phyloP scores from a whole-genome alignment of 805 yeast genomes.

The Kuraishia hungarica region DNA sequence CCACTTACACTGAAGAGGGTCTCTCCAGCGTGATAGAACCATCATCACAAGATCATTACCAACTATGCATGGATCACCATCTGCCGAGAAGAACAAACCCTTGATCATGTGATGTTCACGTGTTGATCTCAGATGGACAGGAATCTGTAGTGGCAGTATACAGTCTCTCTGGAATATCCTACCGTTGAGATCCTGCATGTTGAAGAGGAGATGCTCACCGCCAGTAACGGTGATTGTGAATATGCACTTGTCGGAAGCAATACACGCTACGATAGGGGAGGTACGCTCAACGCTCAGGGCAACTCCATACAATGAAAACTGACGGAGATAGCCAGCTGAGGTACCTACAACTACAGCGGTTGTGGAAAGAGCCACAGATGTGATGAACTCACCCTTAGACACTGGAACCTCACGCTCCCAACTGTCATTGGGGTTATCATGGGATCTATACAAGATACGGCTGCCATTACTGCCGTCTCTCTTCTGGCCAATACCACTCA shows the following conservation, averaged over 20 bases:
- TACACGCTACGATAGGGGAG: conserved; percentile 63
- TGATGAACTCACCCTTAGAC: conserved; percentile 42
- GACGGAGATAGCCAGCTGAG: conserved; percentile 64
- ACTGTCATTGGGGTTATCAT: conserved; percentile 44
- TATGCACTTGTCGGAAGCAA: conserved; percentile 51
- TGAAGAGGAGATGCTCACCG: conserved; percentile 22
- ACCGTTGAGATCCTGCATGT: conserved; percentile 27
- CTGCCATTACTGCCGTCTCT: neutral
- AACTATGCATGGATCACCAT: conserved; percentile 84
- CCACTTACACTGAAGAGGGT: conserved; percentile 73
- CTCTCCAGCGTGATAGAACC: conserved; percentile 73
- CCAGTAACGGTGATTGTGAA: conserved; percentile 38
- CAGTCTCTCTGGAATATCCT: conserved; percentile 32
- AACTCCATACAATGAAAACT: conserved; percentile 65
- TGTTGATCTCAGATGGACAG: neutral
- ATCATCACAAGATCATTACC: conserved; percentile 72
- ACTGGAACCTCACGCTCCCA: conserved; percentile 67
- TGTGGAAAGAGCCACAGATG: conserved; percentile 60
- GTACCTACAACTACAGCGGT: conserved; percentile 62
- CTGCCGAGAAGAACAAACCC: conserved; percentile 77
- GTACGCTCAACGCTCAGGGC: conserved; percentile 62
- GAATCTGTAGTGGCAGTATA: conserved; percentile 30
- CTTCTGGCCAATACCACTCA: conserved; percentile 16
- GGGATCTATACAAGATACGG: conserved; percentile 56
- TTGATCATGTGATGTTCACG: conserved; percentile 28